Conservation (phyloP, 2,329 filamentous ascomycete genomes). For the Ophiostoma quercus region DNA sequence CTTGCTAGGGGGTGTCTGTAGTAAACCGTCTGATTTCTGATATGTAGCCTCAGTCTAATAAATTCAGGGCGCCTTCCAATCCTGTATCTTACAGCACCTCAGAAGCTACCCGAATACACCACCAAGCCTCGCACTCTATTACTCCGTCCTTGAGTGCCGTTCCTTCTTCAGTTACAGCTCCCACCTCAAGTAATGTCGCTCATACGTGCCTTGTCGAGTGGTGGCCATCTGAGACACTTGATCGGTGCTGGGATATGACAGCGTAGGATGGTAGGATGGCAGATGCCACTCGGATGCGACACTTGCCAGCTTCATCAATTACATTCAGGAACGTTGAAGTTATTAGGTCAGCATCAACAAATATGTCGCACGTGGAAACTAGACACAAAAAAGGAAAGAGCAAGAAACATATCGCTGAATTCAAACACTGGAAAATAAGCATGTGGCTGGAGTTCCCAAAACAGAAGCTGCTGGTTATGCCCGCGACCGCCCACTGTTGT, state of each 20-base stretch:
- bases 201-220: neutral
- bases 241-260: slow-evolving; percentile 5
- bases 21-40: slow-evolving; percentile 6
- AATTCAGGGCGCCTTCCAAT: neutral
- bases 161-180: neutral
- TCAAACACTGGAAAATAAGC: neutral
- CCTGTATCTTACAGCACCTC: neutral
- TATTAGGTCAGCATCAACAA: neutral
- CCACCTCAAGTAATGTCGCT: neutral
- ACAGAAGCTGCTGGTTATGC: slow-evolving; percentile 4
- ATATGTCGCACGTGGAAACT: neutral
- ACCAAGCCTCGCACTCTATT: neutral
- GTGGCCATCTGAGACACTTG: neutral
- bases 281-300: neutral
- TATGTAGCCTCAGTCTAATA: neutral
- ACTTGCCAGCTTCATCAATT: neutral
- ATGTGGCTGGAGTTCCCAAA: neutral
- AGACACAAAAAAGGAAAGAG: neutral
- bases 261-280: neutral
- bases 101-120: neutral
- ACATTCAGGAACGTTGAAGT: neutral
- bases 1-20: neutral
- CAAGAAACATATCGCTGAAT: neutral
- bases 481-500: neutral
- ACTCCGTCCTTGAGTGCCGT: neutral